Evolutionary conservation across 2,329 filamentous ascomycete genomes (phyloP), one percentile per base, ranked within the genome.

Genomic region (Botryotinia calthae): DNA sequence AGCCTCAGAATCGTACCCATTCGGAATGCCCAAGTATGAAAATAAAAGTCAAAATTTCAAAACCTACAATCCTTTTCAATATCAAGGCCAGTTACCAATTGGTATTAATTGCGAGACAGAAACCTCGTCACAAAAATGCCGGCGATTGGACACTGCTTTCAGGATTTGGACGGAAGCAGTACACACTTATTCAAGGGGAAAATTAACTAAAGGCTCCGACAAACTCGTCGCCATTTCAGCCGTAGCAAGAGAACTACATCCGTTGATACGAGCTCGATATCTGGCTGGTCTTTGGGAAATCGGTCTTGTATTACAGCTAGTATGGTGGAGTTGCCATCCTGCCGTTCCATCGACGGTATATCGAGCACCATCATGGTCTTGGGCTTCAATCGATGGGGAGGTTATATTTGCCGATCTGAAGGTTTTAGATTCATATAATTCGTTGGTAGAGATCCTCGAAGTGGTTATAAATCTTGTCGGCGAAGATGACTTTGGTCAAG

Each of bases 81-180:
- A 42, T 25, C 25, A 62, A 3, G 4, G 5, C 18, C 2, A 28
- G 4, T 0, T n/a, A 10, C 25, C 8, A 1, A 62, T 6, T 1
- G 34, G 42, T 62, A 0, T 40, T 0, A 1, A 8, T 10, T 5
- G 9, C 1, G 59, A 62, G 5, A 2, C 1, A 9, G 25, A 42
- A 1, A 62, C 22, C 0, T 2, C 0, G 3, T 42, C 2, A 2
- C 4, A 7, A 59, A 6, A 40, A 9, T 0, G 2, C 12, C 0
- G 0, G 31, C 58, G 22, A 12, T 61, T 61, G 1, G 0, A 0
- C 4, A 0, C 0, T 14, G 58, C 4, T 8, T 37, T 16, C 25
- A 0, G 0, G 0, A 4, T 25, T 1, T 37, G 58, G 58, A 0
- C 0, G 0, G 3, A 3, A 6, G 31, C 4, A 4, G 0, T 61